Base-by-base conservation (phyloP, 768 basidiomycete genomes). In the Auricularia heimuer region DNA sequence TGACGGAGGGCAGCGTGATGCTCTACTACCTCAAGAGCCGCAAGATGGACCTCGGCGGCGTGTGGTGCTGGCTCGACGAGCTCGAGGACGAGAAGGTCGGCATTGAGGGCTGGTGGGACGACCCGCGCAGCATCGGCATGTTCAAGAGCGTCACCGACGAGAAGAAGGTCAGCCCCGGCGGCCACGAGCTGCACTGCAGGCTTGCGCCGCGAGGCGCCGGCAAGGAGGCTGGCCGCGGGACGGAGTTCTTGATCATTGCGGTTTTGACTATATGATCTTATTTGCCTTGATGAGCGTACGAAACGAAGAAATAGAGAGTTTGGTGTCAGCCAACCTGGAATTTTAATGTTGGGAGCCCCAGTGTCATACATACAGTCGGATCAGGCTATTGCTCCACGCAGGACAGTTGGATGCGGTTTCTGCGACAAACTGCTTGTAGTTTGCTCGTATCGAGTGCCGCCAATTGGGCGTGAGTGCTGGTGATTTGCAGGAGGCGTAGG, bases 11-110 rank as follows among this genome's bases (percentile, higher is more conserved):
- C 14, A 18, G 44, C 44, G 62, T 63, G 12, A 35, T 35, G 37
- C 44, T 63, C 21, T 63, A 63, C 44, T 63, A 63, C 44, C 62
- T 63, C 42, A 63, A 51, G 42, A 63, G 62, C 42, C 16, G n/a
- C n/a, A 63, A 51, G 10, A 63, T 63, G 62, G n/a, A 18, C 34
- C 42, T 63, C 29, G 62, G 62, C 14, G 6, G 39, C 21, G 62
- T 51, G 33, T 21, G 47, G 14, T 63, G 62, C 34, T 63, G 62
- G 62, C 51, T 47, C 42, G 33, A 63, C 34, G 12, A 63, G 3
- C 36, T 39, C 34, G 42, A n/a, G 42, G 7, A 11, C 14, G 14
- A 35, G 7, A 42, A 35, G 4, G 54, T 54, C 11, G 11, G 7
- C n/a, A 54, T 54, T 54, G 54, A 54, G n/a, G 54, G 54, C n/a